Evolutionary conservation across 2,329 filamentous ascomycete genomes (phyloP), one percentile per base, ranked within the genome.

Genomic region (Rhinocladiella similis): DNA sequence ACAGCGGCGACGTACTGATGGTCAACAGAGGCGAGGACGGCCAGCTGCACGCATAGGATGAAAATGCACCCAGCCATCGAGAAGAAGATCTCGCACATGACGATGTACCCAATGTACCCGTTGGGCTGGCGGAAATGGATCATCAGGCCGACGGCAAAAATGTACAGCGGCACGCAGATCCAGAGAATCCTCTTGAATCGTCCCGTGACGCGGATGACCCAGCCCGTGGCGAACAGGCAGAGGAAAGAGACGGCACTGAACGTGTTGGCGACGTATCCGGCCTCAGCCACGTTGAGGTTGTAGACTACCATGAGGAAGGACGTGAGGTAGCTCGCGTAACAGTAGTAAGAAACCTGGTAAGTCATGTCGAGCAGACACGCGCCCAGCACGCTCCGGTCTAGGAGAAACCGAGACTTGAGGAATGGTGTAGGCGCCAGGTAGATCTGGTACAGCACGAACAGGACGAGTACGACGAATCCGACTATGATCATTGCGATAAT

Each of bases 1-100:
- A 83, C 78, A n/a, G 80, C 79, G 20, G 84, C 81, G 3, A 88
- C 76, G 65, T 86, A 78, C 63, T 85, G 78, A 61, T 87, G 84
- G 16, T 77, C 78, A 1, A 79, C 77, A 1, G 79, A 82, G 1
- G 83, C 80, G 72, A 86, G 83, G 50, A 81, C 78, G 10, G 82
- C 83, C 65, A 87, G 77, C 67, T 88, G 80, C 45, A 83, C 77
- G 50, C 77, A 77, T 43, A 86, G 81, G 55, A 82, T 80, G 5
- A 85, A 73, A 10, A 80, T 75, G 12, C 83, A 83, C 3, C 82
- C 83, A 3, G 78, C 80, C 33, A 83, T 76, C 5, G 83, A 80
- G 57, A 87, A 79, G 47, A 58, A 54, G 46, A 86, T 76, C 66
- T 87, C 82, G 46, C 80, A 83, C 70, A 83, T 80, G 66, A 86